Base-by-base conservation (phyloP, 2,329 filamentous ascomycete genomes). In the Colletotrichum gloeosporioides region DNA sequence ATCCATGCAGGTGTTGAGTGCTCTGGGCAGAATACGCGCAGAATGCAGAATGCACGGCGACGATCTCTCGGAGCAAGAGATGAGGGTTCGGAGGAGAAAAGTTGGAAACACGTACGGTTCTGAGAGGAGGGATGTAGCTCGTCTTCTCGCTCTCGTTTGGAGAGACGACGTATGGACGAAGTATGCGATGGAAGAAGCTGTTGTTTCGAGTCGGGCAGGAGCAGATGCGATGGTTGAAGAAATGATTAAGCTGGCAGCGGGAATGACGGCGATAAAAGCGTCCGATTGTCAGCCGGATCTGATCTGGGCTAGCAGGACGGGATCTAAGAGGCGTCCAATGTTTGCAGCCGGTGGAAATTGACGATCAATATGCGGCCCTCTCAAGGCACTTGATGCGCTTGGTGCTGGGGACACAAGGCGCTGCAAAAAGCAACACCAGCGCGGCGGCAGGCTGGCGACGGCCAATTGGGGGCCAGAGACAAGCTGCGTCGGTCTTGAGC, bases 271-370 rank as follows among this genome's bases (percentile, higher is more conserved):
- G 71, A 63, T 73, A 59, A 67, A 73, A 49, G 49, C 34, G 63
- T 12, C 55, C 27, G 31, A 66, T 25, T n/a, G 36, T 61, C 39
- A 55, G 32, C 73, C 73, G 73, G 64, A 76, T 76, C 69, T 68
- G 73, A 69, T 62, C 68, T 63, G 22, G 27, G 34, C 73, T 75
- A 75, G 73, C 18, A 55, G 44, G 57, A 27, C 63, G 73, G 70
- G 73, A 76, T 73, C 73, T 73, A 32, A 63, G 73, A 73, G 73
- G 73, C 73, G 73, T 73, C 70, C 73, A 76, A 76, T 76, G 73
- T 76, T 76, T 73, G 73, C 73, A 69, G 70, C 36, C 44, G 44
- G 73, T 73, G 73, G 69, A 76, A 76, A 76, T 76, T 53, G 73
- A 76, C 16, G 73, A 76, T 76, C 73, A 69, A 73, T 76, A n/a